Evolutionary conservation across 148 eudicot species (phyloP), one percentile per base, ranked within the genome.

Genomic region (Rhododendron vialii): DNA sequence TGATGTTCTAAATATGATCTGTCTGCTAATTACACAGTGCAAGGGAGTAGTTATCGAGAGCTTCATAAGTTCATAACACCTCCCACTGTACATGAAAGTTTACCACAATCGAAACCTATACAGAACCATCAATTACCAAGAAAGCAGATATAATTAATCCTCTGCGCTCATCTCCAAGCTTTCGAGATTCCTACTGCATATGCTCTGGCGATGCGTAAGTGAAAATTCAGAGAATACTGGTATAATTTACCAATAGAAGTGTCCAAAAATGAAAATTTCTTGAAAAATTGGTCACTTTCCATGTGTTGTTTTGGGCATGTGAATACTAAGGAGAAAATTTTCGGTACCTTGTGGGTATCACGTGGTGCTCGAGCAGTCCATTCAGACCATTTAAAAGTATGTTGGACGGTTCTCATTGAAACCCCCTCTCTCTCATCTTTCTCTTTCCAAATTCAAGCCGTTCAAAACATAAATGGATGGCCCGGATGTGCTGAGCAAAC

Each of bases 41-140:
- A 84, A 84, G 67, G 89, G 86, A 87, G 83, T 17, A 45, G 71
- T 73, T 45, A 87, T 69, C 59, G 50, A 87, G 76, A 26, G 28
- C 14, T 51, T 67, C 38, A 84, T 74, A 84, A 84, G 8, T 51
- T 67, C 38, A 84, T 74, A 84, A 84, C 85, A 55, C 41, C 82
- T 55, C 81, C 65, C 61, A 0, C 81, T 55, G 41, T 73, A 63
- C 22, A 33, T 18, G 76, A 3, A 69, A 71, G 48, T 73, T 17
- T 6, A 73, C 6, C 7, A 48, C 33, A 50, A 24, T 9, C 5
- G 12, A 50, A 47, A 71, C 30, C 43, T 47, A 4, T 83, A 75
- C 14, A 73, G 36, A 71, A 81, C 36, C 43, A 30, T 33, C 45
- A 47, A 28, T 24, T 35, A 20, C 41, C 80, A 71, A 53, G 28